Base-by-base conservation (phyloP, 1,284 basidiomycete species). In the Ganoderma multipileum region DNA sequence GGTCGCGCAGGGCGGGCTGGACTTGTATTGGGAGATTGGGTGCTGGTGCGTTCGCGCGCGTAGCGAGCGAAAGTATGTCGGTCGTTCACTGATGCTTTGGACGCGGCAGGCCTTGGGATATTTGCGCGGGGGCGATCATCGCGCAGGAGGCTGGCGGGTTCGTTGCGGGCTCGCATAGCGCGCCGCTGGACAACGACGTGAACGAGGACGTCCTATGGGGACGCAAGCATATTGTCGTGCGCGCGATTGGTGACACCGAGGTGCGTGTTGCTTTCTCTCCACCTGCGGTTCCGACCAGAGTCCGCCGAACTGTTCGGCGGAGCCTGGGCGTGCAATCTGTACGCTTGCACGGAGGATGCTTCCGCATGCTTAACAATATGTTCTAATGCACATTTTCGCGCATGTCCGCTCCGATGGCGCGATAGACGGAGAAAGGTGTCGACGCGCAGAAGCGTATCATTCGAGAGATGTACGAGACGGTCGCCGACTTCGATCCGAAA, bases 51-150 rank as follows among this genome's bases (percentile, higher is more conserved):
- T 68, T n/a, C 44, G 63, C 5, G 11, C 20, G 23, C 23, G 47
- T 4, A 18, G 41, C 41, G 14, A 8, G 41, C 16, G 4, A 42
- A 42, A 8, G 8, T 41, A 8, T 12, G 12, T 39, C 7, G 6
- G 12, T 14, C 8, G 7, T 9, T 20, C 9, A 36, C 33, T 30
- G 23, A 26, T 11, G 9, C 38, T 9, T 39, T 39, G 38, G 38
- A 14, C 12, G 38, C 38, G 3, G 28, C 7, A 87, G 86, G 91
- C 90, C 95, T n/a, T 96, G 95, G 95, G 95, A 96, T 78, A 91
- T 96, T 62, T 95, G 92, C 74, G 95, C 97, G 0, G 97, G 96
- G 0, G 90, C 95, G n/a, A 91, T 97, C 71, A 97, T 99, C 72
- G 94, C 95, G 0, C 87, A 94, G 71, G 97, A 98, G 79, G 95